phyloP scores from a whole-genome alignment of 352 stramenopile genomes.

The Phytophthora hibernalis region DNA sequence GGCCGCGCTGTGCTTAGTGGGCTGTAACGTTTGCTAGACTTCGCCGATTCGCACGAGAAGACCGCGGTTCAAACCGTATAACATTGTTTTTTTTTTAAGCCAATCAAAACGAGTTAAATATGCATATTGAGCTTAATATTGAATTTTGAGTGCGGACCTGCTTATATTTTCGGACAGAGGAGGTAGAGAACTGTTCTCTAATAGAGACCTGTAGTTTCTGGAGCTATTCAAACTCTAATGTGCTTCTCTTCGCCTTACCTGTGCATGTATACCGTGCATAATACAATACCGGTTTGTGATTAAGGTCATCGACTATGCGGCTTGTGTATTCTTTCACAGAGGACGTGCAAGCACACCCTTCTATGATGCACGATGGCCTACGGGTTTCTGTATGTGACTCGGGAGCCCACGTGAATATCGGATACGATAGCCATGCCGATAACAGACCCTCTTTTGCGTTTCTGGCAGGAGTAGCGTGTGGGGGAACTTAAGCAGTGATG shows the following conservation, averaged over 20 bases:
- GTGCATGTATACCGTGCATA: conserved; percentile 4
- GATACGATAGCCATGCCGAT: neutral
- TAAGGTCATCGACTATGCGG: neutral
- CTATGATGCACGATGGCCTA: neutral
- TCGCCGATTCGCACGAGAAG: neutral
- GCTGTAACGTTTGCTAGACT: neutral
- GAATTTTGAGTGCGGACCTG: neutral
- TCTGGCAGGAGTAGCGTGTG: too few species aligned
- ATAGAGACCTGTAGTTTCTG: too few species aligned
- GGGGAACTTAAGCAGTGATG: too few species aligned
- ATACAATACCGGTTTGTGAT: conserved; percentile 11
- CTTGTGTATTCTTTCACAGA: conserved; percentile 4
- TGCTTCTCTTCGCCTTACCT: conserved; percentile 4
- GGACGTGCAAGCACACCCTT: neutral
- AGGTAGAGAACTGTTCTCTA: too few species aligned
- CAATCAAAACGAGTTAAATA: neutral
- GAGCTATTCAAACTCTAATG: too few species aligned
- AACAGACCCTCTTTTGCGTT: neutral
- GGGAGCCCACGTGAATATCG: neutral
- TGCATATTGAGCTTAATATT: neutral
- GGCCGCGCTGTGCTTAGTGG: neutral
- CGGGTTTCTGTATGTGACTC: neutral
- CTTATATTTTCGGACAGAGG: conserved; percentile 14
- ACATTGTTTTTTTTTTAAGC: neutral
- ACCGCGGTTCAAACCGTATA: neutral